These are phyloP conservation scores for Rhodotorula sp. DNA, from an alignment of 1,284 basidiomycete genomes.

Conservation along the genomic window DNA sequence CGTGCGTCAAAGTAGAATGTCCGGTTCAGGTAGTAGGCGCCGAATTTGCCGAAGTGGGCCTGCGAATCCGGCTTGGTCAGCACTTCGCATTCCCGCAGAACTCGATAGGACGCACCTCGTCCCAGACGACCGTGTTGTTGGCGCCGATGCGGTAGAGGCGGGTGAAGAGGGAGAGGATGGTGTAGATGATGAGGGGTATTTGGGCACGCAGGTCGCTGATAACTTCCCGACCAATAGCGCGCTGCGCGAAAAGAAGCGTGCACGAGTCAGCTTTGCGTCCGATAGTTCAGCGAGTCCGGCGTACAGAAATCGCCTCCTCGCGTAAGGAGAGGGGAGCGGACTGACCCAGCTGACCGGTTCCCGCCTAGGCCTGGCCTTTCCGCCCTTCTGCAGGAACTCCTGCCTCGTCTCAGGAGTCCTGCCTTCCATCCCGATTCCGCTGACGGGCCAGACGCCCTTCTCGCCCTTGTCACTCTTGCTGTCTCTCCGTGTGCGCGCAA, in stretches of 20 bases:
- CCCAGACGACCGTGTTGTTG: conserved; percentile 87
- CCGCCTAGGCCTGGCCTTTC: neutral
- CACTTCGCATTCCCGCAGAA: too few species aligned
- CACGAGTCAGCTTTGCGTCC: neutral
- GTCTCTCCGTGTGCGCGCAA: too few species aligned
- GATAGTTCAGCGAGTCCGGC: too few species aligned
- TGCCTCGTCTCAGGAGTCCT: conserved; percentile 26
- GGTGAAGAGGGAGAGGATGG: conserved; percentile 87
- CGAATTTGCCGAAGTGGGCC: conserved; percentile 97
- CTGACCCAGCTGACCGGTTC: conserved; percentile 30
- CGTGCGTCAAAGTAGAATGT: conserved; percentile 89
- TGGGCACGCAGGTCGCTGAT: conserved; percentile 49
- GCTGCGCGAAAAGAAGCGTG: neutral
- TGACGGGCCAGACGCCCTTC: conserved; percentile 22
- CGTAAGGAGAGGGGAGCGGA: neutral
- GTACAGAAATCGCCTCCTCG: neutral
- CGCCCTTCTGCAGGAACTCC: conserved; percentile 25
- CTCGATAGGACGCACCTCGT: conserved; percentile 60
- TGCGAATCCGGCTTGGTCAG: conserved; percentile 19
- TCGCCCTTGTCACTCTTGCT: conserved; percentile 12
- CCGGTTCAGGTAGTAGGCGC: conserved; percentile 93
- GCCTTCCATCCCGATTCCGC: conserved; percentile 38
- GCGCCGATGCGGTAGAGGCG: conserved; percentile 93
- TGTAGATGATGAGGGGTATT: conserved; percentile 80
- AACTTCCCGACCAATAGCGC: conserved; percentile 25